Evolutionary conservation across 73 alveolate species (phyloP).

Genomic region (Blepharisma japonicum): DNA sequence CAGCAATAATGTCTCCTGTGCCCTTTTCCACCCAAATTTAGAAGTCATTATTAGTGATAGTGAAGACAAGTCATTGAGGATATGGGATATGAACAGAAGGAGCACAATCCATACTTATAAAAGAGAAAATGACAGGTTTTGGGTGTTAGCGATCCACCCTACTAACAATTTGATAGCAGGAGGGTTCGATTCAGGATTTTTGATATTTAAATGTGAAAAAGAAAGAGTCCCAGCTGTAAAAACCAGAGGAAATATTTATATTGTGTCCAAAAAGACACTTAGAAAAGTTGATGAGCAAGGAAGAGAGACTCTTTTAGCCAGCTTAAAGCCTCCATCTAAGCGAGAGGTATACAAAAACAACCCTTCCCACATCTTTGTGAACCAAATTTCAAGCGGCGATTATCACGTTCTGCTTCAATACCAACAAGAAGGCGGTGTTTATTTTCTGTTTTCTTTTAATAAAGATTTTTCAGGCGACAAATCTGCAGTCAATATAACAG

Average conservation of each 20-base stretch:
- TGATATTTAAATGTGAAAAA: constrained; percentile 91
- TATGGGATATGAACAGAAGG: constrained; percentile 94
- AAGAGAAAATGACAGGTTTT: constrained; percentile 94
- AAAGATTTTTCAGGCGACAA: constrained; percentile 32
- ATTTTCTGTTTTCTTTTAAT: constrained; percentile 28
- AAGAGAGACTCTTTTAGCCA: constrained; percentile 50
- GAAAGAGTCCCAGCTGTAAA: constrained; percentile 61
- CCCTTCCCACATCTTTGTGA: constrained; percentile 48
- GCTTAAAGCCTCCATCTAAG: constrained; percentile 45
- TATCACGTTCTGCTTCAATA: constrained; percentile 35
- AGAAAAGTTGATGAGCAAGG: constrained; percentile 57
- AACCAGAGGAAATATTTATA: constrained; percentile 44
- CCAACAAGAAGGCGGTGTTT: constrained; percentile 52
- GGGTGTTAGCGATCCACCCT: constrained; percentile 93
- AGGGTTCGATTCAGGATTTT: constrained; percentile 91
- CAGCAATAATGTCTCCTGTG: constrained; percentile 90
- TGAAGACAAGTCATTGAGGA: constrained; percentile 90
- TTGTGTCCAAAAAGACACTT: constrained; percentile 42
- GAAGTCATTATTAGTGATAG: constrained; percentile 67
- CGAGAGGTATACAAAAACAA: constrained; percentile 47
- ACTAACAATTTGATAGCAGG: constrained; percentile 85
- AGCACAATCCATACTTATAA: constrained; percentile 54
- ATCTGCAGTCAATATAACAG: constrained; percentile 35
- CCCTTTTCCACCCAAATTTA: constrained; percentile 77
- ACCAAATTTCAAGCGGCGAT: constrained; percentile 42